Conservation (phyloP, 495 filamentous ascomycete species). For the Lepraria neglecta region DNA sequence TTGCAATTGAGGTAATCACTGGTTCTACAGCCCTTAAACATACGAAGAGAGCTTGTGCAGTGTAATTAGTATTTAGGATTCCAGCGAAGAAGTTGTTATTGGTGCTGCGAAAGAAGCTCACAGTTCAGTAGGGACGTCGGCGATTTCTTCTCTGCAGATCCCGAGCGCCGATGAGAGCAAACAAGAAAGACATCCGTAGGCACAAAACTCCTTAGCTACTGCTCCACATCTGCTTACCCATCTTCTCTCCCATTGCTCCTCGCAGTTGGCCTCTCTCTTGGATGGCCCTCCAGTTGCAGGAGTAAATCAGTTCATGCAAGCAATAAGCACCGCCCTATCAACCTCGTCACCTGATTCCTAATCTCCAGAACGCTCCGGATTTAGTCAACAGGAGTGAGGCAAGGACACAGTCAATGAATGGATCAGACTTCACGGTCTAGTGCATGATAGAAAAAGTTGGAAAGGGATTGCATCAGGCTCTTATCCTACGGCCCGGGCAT, state of each 20-base stretch:
- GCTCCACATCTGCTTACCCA: conserved; percentile 1
- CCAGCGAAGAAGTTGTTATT: not conserved
- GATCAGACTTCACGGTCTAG: not conserved
- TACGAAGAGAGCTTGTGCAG: not conserved
- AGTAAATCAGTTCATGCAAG: not conserved
- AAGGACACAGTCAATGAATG: not conserved
- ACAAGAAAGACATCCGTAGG: not conserved
- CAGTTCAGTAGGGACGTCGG: too few species aligned
- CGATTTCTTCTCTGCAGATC: conserved; percentile 4
- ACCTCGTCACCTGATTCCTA: conserved; percentile 8
- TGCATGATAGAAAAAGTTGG: not conserved
- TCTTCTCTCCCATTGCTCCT: not conserved
- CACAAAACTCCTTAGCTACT: not conserved
- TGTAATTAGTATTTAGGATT: not conserved
- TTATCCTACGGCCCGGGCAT: conserved; percentile 3
- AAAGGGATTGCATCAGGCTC: not conserved
- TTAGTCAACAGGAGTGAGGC: not conserved
- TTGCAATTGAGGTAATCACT: not conserved
- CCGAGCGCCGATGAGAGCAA: conserved; percentile 10
- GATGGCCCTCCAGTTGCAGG: not conserved
- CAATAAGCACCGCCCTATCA: not conserved
- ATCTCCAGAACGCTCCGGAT: conserved; percentile 6
- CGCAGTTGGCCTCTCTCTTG: not conserved
- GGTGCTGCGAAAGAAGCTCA: too few species aligned
- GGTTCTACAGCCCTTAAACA: not conserved